Conservation (phyloP, 345 rosid species). For the Populus alba region DNA sequence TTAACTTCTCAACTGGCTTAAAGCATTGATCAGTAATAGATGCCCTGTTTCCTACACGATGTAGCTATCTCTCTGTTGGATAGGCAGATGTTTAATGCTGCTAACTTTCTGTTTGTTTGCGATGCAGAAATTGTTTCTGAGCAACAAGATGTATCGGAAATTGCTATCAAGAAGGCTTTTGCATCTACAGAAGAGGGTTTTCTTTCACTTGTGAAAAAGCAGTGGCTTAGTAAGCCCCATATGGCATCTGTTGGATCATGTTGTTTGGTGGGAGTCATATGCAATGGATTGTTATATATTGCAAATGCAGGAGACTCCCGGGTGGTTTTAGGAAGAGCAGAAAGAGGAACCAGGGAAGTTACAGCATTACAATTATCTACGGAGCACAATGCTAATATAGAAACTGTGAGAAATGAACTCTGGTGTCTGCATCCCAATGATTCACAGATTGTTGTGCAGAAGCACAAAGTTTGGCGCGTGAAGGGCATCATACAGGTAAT, state of each 20-base stretch:
- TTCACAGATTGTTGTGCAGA: constrained; percentile 54
- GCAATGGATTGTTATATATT: constrained; percentile 57
- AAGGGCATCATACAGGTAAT: constrained; percentile 82
- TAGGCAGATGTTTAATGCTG: background rate
- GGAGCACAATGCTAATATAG: constrained; percentile 72
- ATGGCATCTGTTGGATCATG: constrained; percentile 85
- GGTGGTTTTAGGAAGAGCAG: constrained; percentile 60
- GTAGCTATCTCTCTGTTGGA: too few species aligned
- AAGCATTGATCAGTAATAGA: background rate
- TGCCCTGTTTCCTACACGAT: too few species aligned
- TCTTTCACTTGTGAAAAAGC: constrained; percentile 54
- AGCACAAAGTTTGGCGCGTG: constrained; percentile 74
- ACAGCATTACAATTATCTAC: constrained; percentile 59
- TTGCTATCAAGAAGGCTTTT: constrained; percentile 56
- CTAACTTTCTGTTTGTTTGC: background rate
- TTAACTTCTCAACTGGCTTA: background rate
- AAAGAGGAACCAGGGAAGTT: constrained; percentile 36
- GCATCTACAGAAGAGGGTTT: constrained; percentile 57
- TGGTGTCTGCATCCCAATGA: constrained; percentile 64
- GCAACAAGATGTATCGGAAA: constrained; percentile 42
- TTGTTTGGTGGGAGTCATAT: constrained; percentile 63
- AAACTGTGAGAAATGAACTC: constrained; percentile 64
- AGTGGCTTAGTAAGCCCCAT: constrained; percentile 60
- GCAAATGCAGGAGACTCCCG: constrained; percentile 84
- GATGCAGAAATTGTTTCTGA: constrained; percentile 54